phyloP scores from a whole-genome alignment of 1,139 yeast species.

The Hemisphaericaspora xylanilytica region DNA sequence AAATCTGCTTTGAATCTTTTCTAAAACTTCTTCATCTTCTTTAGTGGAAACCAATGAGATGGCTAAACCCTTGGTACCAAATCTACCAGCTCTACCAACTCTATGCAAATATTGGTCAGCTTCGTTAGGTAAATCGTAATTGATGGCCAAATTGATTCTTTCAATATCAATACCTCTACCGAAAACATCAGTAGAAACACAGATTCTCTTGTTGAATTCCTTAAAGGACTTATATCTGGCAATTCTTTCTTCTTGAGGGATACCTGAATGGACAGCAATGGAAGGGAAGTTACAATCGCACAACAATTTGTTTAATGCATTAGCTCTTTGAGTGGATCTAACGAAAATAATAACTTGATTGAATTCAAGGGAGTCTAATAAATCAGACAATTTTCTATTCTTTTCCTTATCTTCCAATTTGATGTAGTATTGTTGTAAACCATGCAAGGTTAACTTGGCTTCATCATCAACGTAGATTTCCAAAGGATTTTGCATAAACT shows the following conservation, averaged over 20 bases:
- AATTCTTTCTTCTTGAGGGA: constrained; percentile 97
- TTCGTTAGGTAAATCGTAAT: constrained; percentile 86
- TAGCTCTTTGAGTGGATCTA: constrained; percentile 87
- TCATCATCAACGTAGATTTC: constrained; percentile 98
- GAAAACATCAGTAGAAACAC: constrained; percentile 97
- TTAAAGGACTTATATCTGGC: constrained; percentile 94
- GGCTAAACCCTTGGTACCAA: constrained; percentile 98
- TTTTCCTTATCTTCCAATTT: constrained; percentile 89
- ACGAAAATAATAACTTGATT: constrained; percentile 98
- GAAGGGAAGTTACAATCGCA: constrained; percentile 96
- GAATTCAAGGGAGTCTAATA: constrained; percentile 92
- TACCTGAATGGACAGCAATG: constrained; percentile 93
- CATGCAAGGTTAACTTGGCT: constrained; percentile 95
- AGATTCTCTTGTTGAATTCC: constrained; percentile 97
- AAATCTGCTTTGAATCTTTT: constrained; percentile 93
- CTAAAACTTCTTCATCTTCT: constrained; percentile 87
- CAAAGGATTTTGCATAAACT: constrained; percentile 96
- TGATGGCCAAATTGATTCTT: constrained; percentile 96
- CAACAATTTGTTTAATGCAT: constrained; percentile 84
- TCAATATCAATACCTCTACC: constrained; percentile 99
- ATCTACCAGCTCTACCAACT: constrained; percentile 99
- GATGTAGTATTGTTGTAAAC: constrained; percentile 94
- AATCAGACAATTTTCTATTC: constrained; percentile 88
- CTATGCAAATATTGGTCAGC: constrained; percentile 98
- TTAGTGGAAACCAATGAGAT: constrained; percentile 83